phyloP scores from a whole-genome alignment of 371 early-diverging fungal species.

The Saksenaea vasiformis region DNA sequence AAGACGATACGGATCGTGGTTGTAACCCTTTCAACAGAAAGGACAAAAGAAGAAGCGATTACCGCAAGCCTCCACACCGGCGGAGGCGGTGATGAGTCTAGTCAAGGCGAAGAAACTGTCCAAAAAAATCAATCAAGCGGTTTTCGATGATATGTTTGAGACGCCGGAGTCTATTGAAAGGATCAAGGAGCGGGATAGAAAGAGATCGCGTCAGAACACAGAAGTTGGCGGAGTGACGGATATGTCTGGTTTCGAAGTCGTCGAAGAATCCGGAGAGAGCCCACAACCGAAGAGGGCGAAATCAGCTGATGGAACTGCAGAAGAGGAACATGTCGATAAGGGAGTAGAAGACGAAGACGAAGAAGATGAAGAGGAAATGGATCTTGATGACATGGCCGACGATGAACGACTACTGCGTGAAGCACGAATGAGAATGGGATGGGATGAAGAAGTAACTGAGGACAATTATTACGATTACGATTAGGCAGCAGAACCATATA shows the following conservation, averaged over 20 bases:
- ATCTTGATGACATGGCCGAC: conserved; percentile 47
- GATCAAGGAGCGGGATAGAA: conserved; percentile 42
- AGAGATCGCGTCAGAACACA: conserved; percentile 11
- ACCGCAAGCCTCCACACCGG: conserved; percentile 53
- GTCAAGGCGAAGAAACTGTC: conserved; percentile 72
- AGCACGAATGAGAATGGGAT: conserved; percentile 33
- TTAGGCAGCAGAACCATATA: not conserved
- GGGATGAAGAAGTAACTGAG: conserved; percentile 26
- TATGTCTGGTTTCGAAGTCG: conserved; percentile 40
- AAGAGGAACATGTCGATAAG: conserved; percentile 14
- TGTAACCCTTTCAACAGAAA: conserved; percentile 23
- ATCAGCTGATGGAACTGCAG: conserved; percentile 10
- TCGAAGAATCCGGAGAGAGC: conserved; percentile 50
- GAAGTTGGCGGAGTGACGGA: conserved; percentile 19
- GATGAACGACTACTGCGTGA: conserved; percentile 38
- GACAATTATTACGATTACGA: conserved; percentile 40
- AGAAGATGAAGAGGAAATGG: conserved; percentile 50
- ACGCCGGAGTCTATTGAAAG: conserved; percentile 48
- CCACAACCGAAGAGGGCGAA: conserved; percentile 19
- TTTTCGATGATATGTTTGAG: conserved; percentile 76
- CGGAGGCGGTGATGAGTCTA: conserved; percentile 79
- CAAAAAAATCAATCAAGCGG: conserved; percentile 89
- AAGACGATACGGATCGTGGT: conserved; percentile 6
- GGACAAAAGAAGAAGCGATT: conserved; percentile 28
- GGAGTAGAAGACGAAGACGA: conserved; percentile 38